phyloP scores from a whole-genome alignment of 768 basidiomycete species.

The Auriscalpium vulgare region DNA sequence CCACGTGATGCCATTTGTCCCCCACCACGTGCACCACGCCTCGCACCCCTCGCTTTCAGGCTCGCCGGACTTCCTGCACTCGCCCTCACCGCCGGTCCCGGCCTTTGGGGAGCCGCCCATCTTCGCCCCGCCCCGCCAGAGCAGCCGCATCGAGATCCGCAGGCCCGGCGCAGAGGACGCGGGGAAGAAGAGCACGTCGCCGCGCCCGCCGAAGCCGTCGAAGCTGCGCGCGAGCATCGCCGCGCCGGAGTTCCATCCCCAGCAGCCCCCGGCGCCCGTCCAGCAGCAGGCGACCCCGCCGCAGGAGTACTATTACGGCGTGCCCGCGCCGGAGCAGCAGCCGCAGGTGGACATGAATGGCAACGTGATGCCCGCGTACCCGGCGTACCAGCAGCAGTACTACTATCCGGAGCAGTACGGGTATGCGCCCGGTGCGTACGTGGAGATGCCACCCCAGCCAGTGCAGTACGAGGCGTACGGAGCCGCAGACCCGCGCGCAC shows the following conservation, averaged over 20 bases:
- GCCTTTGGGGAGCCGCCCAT: slow-evolving; percentile 57
- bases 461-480: slow-evolving; percentile 60
- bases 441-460: slow-evolving; percentile 60
- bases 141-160: slow-evolving; percentile 67
- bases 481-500: slow-evolving; percentile 36
- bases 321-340: slow-evolving; percentile 10
- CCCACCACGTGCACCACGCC: slow-evolving; percentile 56
- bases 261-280: background rate
- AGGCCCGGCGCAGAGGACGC: slow-evolving; percentile 36
- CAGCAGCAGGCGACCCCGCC: slow-evolving; percentile 6
- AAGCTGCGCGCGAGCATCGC: slow-evolving; percentile 36
- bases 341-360: slow-evolving; percentile 23
- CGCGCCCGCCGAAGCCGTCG: slow-evolving; percentile 25
- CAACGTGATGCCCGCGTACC: slow-evolving; percentile 40
- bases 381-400: slow-evolving; percentile 55
- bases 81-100: slow-evolving; percentile 51
- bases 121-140: slow-evolving; percentile 67
- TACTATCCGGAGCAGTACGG: slow-evolving; percentile 66
- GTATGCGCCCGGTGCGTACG: slow-evolving; percentile 45
- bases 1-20: slow-evolving; percentile 50
- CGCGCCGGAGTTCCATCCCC: slow-evolving; percentile 6
- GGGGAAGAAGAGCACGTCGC: slow-evolving; percentile 19
- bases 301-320: slow-evolving; percentile 18
- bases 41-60: slow-evolving; percentile 31
- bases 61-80: slow-evolving; percentile 52